Conservation (phyloP, 2,329 filamentous ascomycete species). For the Uncinocarpus reesii region DNA sequence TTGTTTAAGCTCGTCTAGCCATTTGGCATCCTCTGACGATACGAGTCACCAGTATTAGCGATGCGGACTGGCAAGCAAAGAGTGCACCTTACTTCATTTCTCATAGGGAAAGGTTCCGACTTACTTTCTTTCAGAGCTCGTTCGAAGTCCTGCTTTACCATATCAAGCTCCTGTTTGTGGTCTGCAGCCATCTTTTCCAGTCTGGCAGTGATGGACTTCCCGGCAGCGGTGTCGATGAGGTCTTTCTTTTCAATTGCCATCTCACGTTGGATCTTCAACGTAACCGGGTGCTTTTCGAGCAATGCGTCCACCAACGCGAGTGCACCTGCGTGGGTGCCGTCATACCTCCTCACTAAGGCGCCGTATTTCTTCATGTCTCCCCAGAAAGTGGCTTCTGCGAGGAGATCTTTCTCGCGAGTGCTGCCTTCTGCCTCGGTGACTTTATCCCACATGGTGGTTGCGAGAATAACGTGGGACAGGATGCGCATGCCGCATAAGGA, state of each 20-base stretch:
- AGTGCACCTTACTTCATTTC: too few species aligned
- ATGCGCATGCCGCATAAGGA: not conserved
- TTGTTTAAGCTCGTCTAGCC: not conserved
- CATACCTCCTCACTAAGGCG: not conserved
- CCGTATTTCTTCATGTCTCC: not conserved
- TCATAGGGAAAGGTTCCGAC: not conserved
- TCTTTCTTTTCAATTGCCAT: not conserved
- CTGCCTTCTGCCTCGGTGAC: not conserved
- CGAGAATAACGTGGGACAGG: slow-evolving; percentile 1
- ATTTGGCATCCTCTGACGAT: not conserved
- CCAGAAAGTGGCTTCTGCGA: not conserved
- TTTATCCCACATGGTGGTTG: slow-evolving; percentile 5
- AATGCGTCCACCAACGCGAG: not conserved
- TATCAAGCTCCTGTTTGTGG: not conserved
- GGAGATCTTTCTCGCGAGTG: not conserved
- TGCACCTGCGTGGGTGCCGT: not conserved
- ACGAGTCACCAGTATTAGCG: not conserved
- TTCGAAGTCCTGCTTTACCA: not conserved
- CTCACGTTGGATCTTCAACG: slow-evolving; percentile 6
- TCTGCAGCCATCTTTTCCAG: slow-evolving; percentile 2
- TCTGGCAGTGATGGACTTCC: not conserved
- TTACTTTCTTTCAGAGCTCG: not conserved
- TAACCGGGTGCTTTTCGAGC: not conserved
- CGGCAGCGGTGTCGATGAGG: not conserved
- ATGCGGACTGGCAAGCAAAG: too few species aligned